Evolutionary conservation across 306 rosid species (phyloP).

Genomic region (Macrotyloma uniflorum): DNA sequence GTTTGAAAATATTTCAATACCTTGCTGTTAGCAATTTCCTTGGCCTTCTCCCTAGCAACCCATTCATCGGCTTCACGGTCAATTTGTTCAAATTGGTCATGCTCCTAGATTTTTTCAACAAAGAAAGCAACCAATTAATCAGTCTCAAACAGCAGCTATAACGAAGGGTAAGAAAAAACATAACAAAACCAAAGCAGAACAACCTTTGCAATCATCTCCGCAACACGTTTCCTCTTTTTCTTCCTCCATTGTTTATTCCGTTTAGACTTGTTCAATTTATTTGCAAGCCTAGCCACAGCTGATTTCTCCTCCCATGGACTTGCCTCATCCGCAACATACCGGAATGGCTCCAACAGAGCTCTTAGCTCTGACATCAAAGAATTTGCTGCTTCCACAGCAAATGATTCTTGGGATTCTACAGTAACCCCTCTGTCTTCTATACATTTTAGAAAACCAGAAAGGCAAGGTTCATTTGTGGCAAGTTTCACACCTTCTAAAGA

Average conservation of each 20-base stretch:
- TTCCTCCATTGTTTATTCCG: conserved; percentile 82
- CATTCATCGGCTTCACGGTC: conserved; percentile 92
- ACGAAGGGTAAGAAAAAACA: not conserved
- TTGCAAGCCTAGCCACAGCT: conserved; percentile 52
- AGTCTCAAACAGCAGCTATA: not conserved
- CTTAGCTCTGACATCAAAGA: conserved; percentile 61
- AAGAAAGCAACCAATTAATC: conserved; percentile 18
- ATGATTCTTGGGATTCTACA: conserved; percentile 64
- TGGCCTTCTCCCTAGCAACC: conserved; percentile 85
- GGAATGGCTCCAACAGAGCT: conserved; percentile 70
- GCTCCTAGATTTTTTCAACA: conserved; percentile 51
- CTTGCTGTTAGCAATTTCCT: conserved; percentile 78
- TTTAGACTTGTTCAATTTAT: conserved; percentile 59
- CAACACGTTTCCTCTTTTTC: conserved; percentile 62
- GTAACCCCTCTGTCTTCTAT: conserved; percentile 54
- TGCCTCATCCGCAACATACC: conserved; percentile 50
- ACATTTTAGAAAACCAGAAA: conserved; percentile 40
- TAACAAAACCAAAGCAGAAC: conserved; percentile 18
- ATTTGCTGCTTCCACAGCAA: conserved; percentile 65
- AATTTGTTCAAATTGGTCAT: conserved; percentile 57
- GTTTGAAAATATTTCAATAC: conserved; percentile 43
- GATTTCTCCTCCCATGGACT: conserved; percentile 90
- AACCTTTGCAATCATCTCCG: conserved; percentile 71
- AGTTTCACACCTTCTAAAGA: conserved; percentile 43
- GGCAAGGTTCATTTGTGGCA: conserved; percentile 35